Conservation (phyloP, 1,284 basidiomycete species). For the Xanthoconium separans region DNA sequence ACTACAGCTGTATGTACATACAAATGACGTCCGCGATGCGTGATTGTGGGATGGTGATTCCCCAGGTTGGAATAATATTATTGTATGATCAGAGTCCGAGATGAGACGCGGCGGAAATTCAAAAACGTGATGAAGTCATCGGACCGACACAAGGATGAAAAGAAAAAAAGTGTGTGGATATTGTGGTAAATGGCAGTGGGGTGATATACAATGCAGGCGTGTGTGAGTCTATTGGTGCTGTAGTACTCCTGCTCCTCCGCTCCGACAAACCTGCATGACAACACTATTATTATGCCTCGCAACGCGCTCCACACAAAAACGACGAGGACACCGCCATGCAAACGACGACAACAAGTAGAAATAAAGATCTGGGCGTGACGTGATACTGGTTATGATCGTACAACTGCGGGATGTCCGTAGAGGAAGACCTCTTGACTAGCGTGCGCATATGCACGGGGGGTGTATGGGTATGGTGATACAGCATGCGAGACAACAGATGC, state of each 20-base stretch:
- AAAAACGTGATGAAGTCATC: conserved; percentile 28
- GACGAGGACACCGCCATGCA: background rate
- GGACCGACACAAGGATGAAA: conserved; percentile 19
- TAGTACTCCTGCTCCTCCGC: conserved; percentile 15
- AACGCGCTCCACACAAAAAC: conserved; percentile 18
- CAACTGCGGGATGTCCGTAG: conserved; percentile 28
- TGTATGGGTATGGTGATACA: conserved; percentile 36
- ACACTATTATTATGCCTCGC: conserved; percentile 13
- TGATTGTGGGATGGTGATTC: conserved; percentile 6
- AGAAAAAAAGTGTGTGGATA: conserved; percentile 2
- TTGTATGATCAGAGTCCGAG: conserved; percentile 29
- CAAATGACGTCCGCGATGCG: conserved; percentile 7
- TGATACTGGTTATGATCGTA: conserved; percentile 22
- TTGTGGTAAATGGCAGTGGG: conserved; percentile 1
- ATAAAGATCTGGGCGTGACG: conserved; percentile 7
- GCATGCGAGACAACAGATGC: conserved; percentile 27
- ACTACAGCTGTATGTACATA: background rate
- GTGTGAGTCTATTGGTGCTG: conserved; percentile 20
- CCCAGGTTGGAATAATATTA: conserved; percentile 4
- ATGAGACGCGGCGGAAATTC: conserved; percentile 17
- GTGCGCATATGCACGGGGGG: conserved; percentile 37
- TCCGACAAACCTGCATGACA: conserved; percentile 25
- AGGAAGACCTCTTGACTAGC: conserved; percentile 20
- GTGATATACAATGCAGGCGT: conserved; percentile 29
- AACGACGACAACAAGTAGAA: conserved; percentile 4